Conservation (phyloP, 306 rosid genomes). For the Citrullus colocynthis region DNA sequence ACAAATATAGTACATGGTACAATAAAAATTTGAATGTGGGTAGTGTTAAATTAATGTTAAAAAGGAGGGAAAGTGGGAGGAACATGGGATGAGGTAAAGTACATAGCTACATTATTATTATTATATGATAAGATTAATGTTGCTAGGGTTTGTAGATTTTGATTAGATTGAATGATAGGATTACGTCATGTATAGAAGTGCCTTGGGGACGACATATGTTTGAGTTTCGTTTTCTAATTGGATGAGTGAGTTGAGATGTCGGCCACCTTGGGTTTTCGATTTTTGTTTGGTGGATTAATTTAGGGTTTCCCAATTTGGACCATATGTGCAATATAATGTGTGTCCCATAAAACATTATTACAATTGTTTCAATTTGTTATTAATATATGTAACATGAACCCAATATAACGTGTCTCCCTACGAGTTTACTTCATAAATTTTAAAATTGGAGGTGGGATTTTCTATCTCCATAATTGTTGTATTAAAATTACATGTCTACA, state of each 20-base stretch:
- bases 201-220: background rate
- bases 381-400: no score
- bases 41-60: background rate
- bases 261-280: background rate
- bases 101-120: background rate
- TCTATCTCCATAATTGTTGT: no score
- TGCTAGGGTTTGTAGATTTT: background rate
- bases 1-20: background rate
- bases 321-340: background rate
- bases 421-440: no score
- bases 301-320: conserved; percentile 1
- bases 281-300: background rate
- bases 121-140: background rate
- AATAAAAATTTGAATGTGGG: background rate
- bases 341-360: background rate
- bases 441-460: no score
- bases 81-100: background rate
- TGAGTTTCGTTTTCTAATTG: background rate
- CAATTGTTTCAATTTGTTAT: no score
- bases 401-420: no score
- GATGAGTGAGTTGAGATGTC: background rate
- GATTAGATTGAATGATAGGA: background rate
- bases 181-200: background rate
- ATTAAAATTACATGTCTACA: no score
- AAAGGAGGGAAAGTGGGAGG: background rate